Conservation (phyloP, 164 flowering plant genomes). For the Vitis riparia region DNA sequence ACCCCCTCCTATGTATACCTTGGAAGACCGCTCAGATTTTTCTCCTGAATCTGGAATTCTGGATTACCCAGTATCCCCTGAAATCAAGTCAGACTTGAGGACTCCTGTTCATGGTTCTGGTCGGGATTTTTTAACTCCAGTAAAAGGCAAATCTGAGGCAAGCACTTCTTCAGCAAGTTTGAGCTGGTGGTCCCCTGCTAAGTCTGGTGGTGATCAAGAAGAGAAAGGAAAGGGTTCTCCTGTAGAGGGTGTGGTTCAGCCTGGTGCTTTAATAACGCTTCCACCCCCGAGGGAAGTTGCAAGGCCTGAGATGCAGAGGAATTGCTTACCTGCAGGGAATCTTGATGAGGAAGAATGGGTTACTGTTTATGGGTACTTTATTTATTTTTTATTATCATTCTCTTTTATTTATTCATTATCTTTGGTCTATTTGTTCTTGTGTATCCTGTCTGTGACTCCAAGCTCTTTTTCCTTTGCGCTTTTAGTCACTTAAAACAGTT, state of each 20-base stretch:
- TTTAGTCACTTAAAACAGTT: too few species aligned
- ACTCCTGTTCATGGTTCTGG: constrained; percentile 44
- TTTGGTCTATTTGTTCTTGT: too few species aligned
- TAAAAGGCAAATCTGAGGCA: constrained; percentile 56
- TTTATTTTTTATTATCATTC: not conserved
- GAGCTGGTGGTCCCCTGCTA: constrained; percentile 85
- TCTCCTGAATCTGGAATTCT: constrained; percentile 80
- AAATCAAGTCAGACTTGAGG: constrained; percentile 50
- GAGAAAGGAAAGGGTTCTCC: constrained; percentile 84
- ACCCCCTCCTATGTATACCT: constrained; percentile 87
- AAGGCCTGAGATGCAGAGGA: constrained; percentile 83
- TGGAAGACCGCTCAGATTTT: constrained; percentile 82
- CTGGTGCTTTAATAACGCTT: constrained; percentile 76
- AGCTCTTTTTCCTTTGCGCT: too few species aligned
- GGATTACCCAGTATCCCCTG: constrained; percentile 71
- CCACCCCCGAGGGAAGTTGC: constrained; percentile 97
- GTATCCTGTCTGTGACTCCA: too few species aligned
- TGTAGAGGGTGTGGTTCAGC: constrained; percentile 83
- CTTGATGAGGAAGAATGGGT: constrained; percentile 92
- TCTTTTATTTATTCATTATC: not conserved
- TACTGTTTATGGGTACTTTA: constrained; percentile 86
- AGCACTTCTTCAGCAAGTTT: constrained; percentile 56
- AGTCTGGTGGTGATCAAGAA: constrained; percentile 51
- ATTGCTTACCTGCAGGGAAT: constrained; percentile 48
- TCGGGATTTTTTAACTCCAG: constrained; percentile 51